Evolutionary conservation across 768 basidiomycete species (phyloP).

Genomic region (Brasilioporus rufonigricans): DNA sequence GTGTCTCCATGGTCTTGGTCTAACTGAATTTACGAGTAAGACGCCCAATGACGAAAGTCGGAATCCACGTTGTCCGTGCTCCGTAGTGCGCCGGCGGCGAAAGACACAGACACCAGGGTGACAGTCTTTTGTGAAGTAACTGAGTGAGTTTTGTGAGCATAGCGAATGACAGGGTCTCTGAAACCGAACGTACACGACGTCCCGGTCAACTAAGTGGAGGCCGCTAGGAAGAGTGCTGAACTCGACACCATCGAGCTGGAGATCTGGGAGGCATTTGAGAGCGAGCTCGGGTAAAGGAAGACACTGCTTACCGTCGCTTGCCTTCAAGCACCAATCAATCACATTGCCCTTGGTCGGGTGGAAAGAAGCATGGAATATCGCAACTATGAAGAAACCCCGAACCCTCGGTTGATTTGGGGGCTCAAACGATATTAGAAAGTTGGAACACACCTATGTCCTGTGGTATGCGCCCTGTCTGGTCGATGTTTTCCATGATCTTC

Average conservation of each 20-base stretch:
- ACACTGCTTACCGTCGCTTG: slow-evolving; percentile 53
- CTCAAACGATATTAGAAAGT: neutral
- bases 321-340: slow-evolving; percentile 76
- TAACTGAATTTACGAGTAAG: slow-evolving; percentile 58
- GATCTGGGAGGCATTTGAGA: slow-evolving; percentile 39
- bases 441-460: slow-evolving; percentile 51
- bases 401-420: neutral
- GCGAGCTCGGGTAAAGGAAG: neutral
- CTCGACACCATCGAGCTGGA: slow-evolving; percentile 69
- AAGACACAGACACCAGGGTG: slow-evolving; percentile 76
- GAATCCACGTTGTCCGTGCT: slow-evolving; percentile 75
- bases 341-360: slow-evolving; percentile 81
- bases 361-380: slow-evolving; percentile 82
- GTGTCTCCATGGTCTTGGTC: slow-evolving; percentile 78
- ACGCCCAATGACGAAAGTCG: slow-evolving; percentile 78
- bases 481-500: slow-evolving; percentile 26
- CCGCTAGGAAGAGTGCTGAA: slow-evolving; percentile 83
- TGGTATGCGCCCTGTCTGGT: slow-evolving; percentile 37
- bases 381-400: slow-evolving; percentile 43
- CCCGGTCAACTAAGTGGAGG: slow-evolving; percentile 73
- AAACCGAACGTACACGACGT: slow-evolving; percentile 61
- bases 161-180: neutral
- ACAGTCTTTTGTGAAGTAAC: slow-evolving; percentile 70
- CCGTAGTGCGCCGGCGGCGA: slow-evolving; percentile 61
- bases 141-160: slow-evolving; percentile 29